Base-by-base conservation (phyloP, 768 basidiomycete genomes). In the Mycena sanguinolenta region DNA sequence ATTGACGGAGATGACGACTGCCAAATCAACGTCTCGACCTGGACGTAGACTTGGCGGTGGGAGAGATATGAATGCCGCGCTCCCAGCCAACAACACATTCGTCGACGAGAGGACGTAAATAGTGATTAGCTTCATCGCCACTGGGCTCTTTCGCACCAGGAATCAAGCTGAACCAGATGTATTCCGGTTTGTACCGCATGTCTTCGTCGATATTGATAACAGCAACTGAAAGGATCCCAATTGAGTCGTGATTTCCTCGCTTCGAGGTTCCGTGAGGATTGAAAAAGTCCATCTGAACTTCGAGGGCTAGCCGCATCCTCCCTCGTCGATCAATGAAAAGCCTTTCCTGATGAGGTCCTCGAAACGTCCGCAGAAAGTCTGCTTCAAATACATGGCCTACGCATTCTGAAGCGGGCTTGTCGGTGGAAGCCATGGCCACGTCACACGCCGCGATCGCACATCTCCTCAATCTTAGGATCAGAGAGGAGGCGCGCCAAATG, bases 281-380 rank as follows among this genome's bases (percentile, higher is more conserved):
- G 73, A 84, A 84, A 52, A 79, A 79, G 63, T 84, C 78, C 1
- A 82, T 34, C 21, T 79, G 73, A 0, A 82, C 67, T 0, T 74
- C 72, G 58, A 82, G 79, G 0, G 76, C 71, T n/a, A 75, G 49
- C 16, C 71, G 32, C 23, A 72, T 71, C 34, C 69, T 32, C 28
- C 57, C 53, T 14, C 69, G 65, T 28, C 73, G 32, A 44, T 72
- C 60, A 23, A 77, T 63, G 68, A 76, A 77, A n/a, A 75, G 65
- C 5, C 34, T 49, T 13, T 63, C 55, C 63, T 71, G 0, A 13
- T 6, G 27, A 16, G 74, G 79, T 2, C 78, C 80, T 27, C 50
- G 6, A 27, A 82, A 81, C 9, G 63, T 71, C 3, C 54, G 39
- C 10, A 82, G 50, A 52, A 79, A 79, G 0, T 70, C 50, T 4